Percentiles rank a stretch among this genome's conserved stretches.
phyloP scores from a whole-genome alignment of 2,329 filamentous ascomycete genomes.

The Pseudocercospora eumusae region DNA sequence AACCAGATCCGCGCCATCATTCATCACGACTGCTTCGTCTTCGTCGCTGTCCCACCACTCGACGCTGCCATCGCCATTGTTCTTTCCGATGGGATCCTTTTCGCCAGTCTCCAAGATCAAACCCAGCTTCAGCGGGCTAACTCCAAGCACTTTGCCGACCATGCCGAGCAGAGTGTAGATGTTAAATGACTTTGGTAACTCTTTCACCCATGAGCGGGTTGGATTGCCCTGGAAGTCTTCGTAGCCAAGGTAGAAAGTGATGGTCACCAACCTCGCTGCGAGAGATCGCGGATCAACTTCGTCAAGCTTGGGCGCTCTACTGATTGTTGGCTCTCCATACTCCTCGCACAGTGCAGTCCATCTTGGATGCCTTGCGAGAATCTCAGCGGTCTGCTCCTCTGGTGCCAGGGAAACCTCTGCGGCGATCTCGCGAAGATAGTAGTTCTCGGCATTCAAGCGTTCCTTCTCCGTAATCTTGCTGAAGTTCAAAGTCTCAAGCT shows the following conservation, averaged over 20 bases:
- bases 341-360: constrained; percentile 72
- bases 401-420: constrained; percentile 68
- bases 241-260: constrained; percentile 58
- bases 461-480: constrained; percentile 68
- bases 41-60: constrained; percentile 48
- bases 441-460: constrained; percentile 84
- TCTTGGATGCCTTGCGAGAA: constrained; percentile 67
- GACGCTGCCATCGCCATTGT: constrained; percentile 48
- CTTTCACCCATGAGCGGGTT: constrained; percentile 36
- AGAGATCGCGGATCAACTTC: constrained; percentile 73
- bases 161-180: constrained; percentile 81
- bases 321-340: constrained; percentile 69
- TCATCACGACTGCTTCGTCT: constrained; percentile 34
- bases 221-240: constrained; percentile 18
- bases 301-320: constrained; percentile 36
- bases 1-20: constrained; percentile 61
- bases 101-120: constrained; percentile 90
- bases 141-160: constrained; percentile 67
- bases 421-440: constrained; percentile 83
- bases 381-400: constrained; percentile 50
- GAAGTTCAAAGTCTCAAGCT: constrained; percentile 71
- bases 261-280: constrained; percentile 70
- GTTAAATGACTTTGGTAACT: constrained; percentile 73
- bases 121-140: constrained; percentile 64
- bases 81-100: constrained; percentile 72